These are phyloP conservation scores for Xylaria arbuscula DNA, from an alignment of 2,329 filamentous ascomycete species.

Conservation along the genomic window DNA sequence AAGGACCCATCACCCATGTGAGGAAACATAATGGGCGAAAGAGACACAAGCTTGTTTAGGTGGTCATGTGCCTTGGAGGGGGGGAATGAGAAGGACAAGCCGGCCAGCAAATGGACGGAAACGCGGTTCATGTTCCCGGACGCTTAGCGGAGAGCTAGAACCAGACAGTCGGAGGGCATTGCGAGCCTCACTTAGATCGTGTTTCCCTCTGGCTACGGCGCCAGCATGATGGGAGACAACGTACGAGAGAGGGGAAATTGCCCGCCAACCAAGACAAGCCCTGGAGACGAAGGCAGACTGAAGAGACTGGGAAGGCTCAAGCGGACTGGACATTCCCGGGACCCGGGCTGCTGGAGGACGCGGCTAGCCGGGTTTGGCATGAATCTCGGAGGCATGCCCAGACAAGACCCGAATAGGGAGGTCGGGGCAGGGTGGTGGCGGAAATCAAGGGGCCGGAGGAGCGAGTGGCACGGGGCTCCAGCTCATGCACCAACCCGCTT, in stretches of 20 bases:
- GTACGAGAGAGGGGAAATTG: slow-evolving; percentile 16
- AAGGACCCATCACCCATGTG: slow-evolving; percentile 26
- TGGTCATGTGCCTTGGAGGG: slow-evolving; percentile 8
- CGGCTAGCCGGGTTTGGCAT: slow-evolving; percentile 42
- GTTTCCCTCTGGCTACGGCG: not conserved
- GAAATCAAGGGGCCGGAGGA: slow-evolving; percentile 34
- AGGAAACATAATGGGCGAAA: slow-evolving; percentile 1
- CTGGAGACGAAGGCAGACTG: slow-evolving; percentile 1
- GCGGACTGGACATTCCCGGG: slow-evolving; percentile 21
- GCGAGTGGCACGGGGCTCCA: slow-evolving; percentile 27
- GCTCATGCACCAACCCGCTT: slow-evolving; percentile 31
- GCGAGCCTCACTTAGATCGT: slow-evolving; percentile 20
- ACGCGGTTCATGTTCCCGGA: slow-evolving; percentile 34
- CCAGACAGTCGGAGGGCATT: slow-evolving; percentile 18
- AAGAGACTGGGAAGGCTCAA: not conserved
- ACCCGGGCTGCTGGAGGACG: slow-evolving; percentile 33
- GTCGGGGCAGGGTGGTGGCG: slow-evolving; percentile 37
- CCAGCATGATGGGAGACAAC: slow-evolving; percentile 6
- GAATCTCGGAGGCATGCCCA: slow-evolving; percentile 42
- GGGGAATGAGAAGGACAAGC: slow-evolving; percentile 9
- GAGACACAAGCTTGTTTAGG: slow-evolving; percentile 1
- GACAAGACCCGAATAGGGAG: slow-evolving; percentile 44
- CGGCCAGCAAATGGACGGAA: slow-evolving; percentile 27
- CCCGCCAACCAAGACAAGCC: slow-evolving; percentile 27
- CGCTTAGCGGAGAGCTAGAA: slow-evolving; percentile 13